These are phyloP conservation scores for Deinandra increscens DNA, from an alignment of 129 eudicot genomes.

Conservation along the genomic window DNA sequence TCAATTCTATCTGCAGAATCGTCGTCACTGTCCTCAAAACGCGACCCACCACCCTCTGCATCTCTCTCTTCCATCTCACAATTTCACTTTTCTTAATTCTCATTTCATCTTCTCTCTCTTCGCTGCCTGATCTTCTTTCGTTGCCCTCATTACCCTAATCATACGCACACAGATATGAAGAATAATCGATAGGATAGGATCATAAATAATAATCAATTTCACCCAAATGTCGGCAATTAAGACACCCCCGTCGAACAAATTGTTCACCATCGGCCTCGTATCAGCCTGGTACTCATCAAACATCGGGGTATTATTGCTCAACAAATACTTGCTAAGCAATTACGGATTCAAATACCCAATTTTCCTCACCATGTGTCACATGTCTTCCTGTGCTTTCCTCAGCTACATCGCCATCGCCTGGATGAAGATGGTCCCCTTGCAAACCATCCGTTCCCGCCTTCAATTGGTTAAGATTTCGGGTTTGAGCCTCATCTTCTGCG, in stretches of 20 bases:
- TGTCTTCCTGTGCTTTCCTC: slow-evolving; percentile 66
- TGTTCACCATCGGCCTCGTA: slow-evolving; percentile 55
- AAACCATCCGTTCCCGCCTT: slow-evolving; percentile 54
- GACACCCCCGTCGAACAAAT: slow-evolving; percentile 34
- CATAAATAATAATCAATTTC: not conserved
- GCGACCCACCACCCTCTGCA: slow-evolving; percentile 27
- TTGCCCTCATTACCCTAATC: not conserved
- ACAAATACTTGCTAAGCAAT: slow-evolving; percentile 67
- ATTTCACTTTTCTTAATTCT: slow-evolving; percentile 6
- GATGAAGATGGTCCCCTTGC: slow-evolving; percentile 72
- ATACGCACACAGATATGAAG: too few relatives aligned
- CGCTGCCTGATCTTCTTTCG: not conserved
- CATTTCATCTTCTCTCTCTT: not conserved
- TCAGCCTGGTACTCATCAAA: slow-evolving; percentile 75
- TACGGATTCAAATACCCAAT: slow-evolving; percentile 77
- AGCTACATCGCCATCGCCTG: slow-evolving; percentile 77
- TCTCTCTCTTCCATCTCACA: slow-evolving; percentile 19
- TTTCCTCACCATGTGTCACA: slow-evolving; percentile 76
- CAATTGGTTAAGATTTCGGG: slow-evolving; percentile 71
- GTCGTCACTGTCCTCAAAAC: slow-evolving; percentile 24
- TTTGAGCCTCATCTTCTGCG: slow-evolving; percentile 61
- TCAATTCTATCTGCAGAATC: not conserved
- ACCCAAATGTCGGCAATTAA: slow-evolving; percentile 46
- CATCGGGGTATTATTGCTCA: slow-evolving; percentile 66
- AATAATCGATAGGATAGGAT: too few relatives aligned